Evolutionary conservation across 179 eudicot species (phyloP), one percentile per base, ranked within the genome.

Genomic region (Beta corolliflora): DNA sequence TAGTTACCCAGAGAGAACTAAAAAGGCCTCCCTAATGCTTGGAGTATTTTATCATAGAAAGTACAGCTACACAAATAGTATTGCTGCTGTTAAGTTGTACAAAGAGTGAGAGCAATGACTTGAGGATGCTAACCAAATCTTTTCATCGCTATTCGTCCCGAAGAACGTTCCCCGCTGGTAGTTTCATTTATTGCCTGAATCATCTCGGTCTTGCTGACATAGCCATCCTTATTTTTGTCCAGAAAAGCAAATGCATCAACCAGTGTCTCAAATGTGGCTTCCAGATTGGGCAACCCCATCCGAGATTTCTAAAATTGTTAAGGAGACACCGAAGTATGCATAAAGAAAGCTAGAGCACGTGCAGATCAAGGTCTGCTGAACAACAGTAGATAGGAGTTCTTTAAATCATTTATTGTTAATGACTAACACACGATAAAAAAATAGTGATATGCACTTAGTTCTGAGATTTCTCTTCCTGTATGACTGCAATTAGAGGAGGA

Each of bases 171-270:
- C 64, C 97, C 98, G 15, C 85, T n/a, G 64, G 82, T 76, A 69
- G 94, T 87, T 85, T 93, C 99, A 85, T 92, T 90, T 15, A 95
- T 90, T 8, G 99, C 94, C 23, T 89, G 83, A 77, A 90, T 76
- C 99, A 95, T 95, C 90, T 95, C 98, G 75, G 55, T 89, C 86
- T 82, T 92, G 91, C 98, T 95, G 72, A 95, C 99, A 86, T 93
- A 88, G 11, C 99, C 99, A 87, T 95, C 97, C 88, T 92, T 91
- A 84, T 95, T 93, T 85, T 90, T 91, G 89, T 95, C 99, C 90
- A 95, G 79, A 84, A 92, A 95, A 78, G 89, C 95, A 88, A 95
- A 95, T 70, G 99, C 86, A 71, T 93, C 93, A n/a, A 95, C 94
- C 84, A 95, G 67, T 15, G 92, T 91, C 82, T 95, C 98, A 81